These are phyloP conservation scores for Boletales sp. DNA, from an alignment of 768 basidiomycete genomes.

Conservation along the genomic window DNA sequence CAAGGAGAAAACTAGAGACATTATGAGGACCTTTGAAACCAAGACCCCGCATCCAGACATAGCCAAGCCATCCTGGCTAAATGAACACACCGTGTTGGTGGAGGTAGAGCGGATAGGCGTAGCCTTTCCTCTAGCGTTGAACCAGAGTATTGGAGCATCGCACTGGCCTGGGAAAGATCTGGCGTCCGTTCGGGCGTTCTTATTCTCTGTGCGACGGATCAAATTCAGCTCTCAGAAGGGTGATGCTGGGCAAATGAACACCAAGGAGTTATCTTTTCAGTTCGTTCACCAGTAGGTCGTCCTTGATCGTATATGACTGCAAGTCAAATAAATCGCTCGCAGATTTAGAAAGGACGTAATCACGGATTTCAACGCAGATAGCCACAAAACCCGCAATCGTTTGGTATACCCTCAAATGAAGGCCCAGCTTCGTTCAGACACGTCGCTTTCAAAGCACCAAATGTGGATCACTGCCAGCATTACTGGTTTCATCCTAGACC, in stretches of 20 bases:
- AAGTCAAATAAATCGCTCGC: slow-evolving; percentile 4
- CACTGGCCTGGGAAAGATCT: slow-evolving; percentile 36
- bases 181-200: slow-evolving; percentile 67
- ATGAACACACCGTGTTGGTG: slow-evolving; percentile 51
- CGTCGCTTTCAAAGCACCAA: slow-evolving; percentile 44
- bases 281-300: slow-evolving; percentile 68
- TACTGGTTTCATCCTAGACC: slow-evolving; percentile 80
- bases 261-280: slow-evolving; percentile 77
- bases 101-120: slow-evolving; percentile 72
- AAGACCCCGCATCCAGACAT: slow-evolving; percentile 33
- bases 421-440: slow-evolving; percentile 62
- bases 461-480: slow-evolving; percentile 67
- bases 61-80: slow-evolving; percentile 48
- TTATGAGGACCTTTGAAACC: slow-evolving; percentile 74
- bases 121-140: slow-evolving; percentile 78
- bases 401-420: slow-evolving; percentile 80
- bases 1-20: slow-evolving; percentile 70
- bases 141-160: slow-evolving; percentile 53
- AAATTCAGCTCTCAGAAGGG: slow-evolving; percentile 70
- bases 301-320: not conserved
- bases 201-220: slow-evolving; percentile 78
- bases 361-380: slow-evolving; percentile 67
- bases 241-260: slow-evolving; percentile 72
- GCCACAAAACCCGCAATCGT: slow-evolving; percentile 65
- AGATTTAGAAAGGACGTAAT: slow-evolving; percentile 78